A percentile compares a stretch with the other conserved stretches of the same genome.
Conservation (phyloP, 1,284 basidiomycete genomes). For the Anthracocystis panici-leucophaei region DNA sequence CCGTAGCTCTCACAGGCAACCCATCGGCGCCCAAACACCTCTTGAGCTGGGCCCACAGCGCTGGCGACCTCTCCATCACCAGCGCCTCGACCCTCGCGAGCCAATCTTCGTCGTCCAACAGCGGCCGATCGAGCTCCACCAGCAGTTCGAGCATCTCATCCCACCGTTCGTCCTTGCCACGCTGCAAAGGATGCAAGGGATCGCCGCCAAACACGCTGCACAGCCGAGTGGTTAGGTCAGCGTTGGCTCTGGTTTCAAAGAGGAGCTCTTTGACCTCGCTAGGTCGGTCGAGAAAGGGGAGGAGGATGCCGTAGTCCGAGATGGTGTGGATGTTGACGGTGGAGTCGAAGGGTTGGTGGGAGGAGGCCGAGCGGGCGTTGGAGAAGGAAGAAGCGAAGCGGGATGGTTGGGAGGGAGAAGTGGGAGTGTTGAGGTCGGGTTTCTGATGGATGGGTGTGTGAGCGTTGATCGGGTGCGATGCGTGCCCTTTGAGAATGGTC, state of each 20-base stretch:
- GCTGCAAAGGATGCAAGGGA: constrained; percentile 5
- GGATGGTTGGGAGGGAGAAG: constrained; percentile 11
- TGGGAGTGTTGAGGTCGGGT: not conserved
- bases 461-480: constrained; percentile 35
- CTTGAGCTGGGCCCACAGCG: constrained; percentile 43
- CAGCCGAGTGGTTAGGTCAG: constrained; percentile 32
- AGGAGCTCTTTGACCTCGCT: constrained; percentile 46
- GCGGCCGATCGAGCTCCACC: constrained; percentile 38
- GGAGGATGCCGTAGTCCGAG: constrained; percentile 42
- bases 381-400: constrained; percentile 47
- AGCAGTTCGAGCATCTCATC: constrained; percentile 52
- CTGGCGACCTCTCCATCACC: constrained; percentile 42
- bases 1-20: constrained; percentile 11
- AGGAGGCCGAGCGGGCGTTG: constrained; percentile 18
- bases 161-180: constrained; percentile 45
- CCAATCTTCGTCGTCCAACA: constrained; percentile 52
- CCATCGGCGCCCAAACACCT: constrained; percentile 50
- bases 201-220: constrained; percentile 48
- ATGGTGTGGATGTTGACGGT: constrained; percentile 46
- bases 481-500: constrained; percentile 45
- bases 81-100: constrained; percentile 37
- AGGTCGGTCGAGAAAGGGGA: constrained; percentile 53
- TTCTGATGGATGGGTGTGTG: constrained; percentile 37
- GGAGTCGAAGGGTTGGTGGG: constrained; percentile 20
- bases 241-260: constrained; percentile 43